Evolutionary conservation across 208 protist species (phyloP), one percentile per base, ranked within the genome.

Genomic region (Crithidia thermophila): DNA sequence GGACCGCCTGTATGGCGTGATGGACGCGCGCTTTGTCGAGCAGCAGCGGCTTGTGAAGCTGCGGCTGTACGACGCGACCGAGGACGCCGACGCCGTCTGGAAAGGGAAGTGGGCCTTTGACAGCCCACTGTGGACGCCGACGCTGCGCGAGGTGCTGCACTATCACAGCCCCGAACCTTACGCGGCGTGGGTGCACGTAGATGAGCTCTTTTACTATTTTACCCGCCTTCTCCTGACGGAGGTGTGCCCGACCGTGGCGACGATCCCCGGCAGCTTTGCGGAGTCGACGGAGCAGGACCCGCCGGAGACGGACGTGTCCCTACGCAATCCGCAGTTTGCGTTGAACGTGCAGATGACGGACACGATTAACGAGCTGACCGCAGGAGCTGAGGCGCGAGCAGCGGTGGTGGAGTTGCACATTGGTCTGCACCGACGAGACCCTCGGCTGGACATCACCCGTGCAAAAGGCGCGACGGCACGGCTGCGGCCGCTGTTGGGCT

Each of bases 201-300:
- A 94, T 52, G 91, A 97, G 63, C 71, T 90, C 37, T 56, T 93
- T 18, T 91, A 93, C 71, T 97, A 94, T 78, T 97, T 93, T 67
- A 92, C 82, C 14, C 69, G 90, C 43, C 28, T 95, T 36, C 63
- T 94, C 37, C 79, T 85, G 34, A 91, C 81, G 14, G 72, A 83
- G 67, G 71, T 73, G 57, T 62, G 63, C 51, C 47, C 31, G 8
- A 58, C 30, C 14, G 52, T 40, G 55, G 60, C 79, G 13, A 76
- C 52, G 23, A 45, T 68, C 31, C 34, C 50, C 34, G 67, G 75
- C 55, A 66, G 58, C 52, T 85, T 88, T 39, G 61, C 66, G 16
- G 70, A 77, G 59, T 31, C 45, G 13, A 50, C 40, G 34, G 36
- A n/a, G 18, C 56, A 61, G 33, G 72, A 64, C 36, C 43, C 70